Conservation (phyloP, 163 green algal species). For the Scenedesmus sp. region DNA sequence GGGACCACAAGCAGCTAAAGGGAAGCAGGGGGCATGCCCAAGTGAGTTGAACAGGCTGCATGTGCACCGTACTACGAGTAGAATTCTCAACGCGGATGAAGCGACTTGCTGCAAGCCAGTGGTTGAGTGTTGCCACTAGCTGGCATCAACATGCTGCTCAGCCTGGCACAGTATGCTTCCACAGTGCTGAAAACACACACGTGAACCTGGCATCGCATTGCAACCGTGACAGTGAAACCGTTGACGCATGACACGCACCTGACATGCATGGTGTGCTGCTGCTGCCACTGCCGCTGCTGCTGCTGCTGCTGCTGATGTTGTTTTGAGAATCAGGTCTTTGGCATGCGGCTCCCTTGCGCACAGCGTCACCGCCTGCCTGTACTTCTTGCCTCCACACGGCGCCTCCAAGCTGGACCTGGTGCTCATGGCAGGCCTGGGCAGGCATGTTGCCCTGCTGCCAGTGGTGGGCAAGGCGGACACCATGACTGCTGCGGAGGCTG, state of each 20-base stretch:
- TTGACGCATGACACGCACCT: too few species aligned
- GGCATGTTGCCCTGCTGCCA: background rate
- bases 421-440: constrained; percentile 6
- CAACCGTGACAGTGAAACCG: too few species aligned
- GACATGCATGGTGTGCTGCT: too few species aligned
- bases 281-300: background rate
- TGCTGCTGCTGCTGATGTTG: background rate
- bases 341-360: background rate
- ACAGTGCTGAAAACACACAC: too few species aligned
- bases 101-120: too few species aligned
- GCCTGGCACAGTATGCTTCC: too few species aligned
- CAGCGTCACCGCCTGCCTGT: constrained; percentile 21
- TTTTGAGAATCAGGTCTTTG: background rate
- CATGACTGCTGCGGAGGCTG: background rate
- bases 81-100: background rate
- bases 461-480: constrained; percentile 13
- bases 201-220: too few species aligned
- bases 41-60: background rate
- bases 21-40: constrained; percentile 15
- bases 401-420: constrained; percentile 3
- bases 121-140: too few species aligned
- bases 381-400: background rate
- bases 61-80: background rate
- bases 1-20: background rate
- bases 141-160: too few species aligned